These are phyloP conservation scores for Vaccinium vitisidaea DNA, from an alignment of 148 eudicot genomes.

Conservation along the genomic window DNA sequence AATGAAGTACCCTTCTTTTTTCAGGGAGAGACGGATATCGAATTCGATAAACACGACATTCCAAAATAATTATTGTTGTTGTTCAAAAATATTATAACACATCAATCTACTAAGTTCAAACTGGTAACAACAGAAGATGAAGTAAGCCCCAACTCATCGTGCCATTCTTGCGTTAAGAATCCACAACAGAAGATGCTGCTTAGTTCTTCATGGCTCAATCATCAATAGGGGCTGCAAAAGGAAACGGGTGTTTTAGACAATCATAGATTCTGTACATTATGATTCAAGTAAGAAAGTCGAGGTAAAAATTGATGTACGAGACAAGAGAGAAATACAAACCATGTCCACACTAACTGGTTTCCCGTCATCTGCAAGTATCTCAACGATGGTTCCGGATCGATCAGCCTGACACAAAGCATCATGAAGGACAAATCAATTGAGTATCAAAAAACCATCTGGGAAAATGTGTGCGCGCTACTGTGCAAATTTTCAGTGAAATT, in stretches of 20 bases:
- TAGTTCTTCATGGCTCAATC: constrained; percentile 22
- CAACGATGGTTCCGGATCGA: constrained; percentile 37
- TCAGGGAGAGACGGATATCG: neutral
- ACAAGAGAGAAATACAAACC: constrained; percentile 25
- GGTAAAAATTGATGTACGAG: neutral
- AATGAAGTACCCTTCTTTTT: neutral
- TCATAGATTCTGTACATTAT: neutral
- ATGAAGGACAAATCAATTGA: neutral
- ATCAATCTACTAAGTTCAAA: neutral
- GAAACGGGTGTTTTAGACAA: neutral
- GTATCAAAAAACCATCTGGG: too few species aligned
- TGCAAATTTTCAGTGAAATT: neutral
- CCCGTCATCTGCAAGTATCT: constrained; percentile 32
- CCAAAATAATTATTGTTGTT: neutral
- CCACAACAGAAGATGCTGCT: neutral
- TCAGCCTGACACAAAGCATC: constrained; percentile 27
- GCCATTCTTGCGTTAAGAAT: neutral
- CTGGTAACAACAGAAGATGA: neutral
- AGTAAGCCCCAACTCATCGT: neutral
- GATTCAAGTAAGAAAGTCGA: neutral
- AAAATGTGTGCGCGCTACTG: neutral
- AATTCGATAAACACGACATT: neutral
- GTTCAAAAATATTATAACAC: neutral
- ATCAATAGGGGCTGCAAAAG: constrained; percentile 26
- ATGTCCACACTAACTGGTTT: constrained; percentile 40